Conservation (phyloP, 306 rosid species). For the Morella rubra region DNA sequence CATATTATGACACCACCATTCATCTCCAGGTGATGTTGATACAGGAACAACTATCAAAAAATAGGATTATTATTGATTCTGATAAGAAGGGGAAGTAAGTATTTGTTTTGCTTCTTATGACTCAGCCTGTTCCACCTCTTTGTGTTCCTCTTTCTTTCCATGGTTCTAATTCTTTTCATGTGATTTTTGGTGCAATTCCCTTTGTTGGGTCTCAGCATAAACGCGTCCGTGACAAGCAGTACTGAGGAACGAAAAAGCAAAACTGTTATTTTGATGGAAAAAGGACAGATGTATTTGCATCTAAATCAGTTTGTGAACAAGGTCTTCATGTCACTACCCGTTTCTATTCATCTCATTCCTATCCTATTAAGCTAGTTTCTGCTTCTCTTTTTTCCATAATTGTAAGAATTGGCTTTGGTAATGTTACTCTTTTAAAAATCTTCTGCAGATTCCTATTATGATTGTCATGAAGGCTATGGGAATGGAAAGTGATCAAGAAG, state of each 20-base stretch:
- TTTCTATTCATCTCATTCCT: conserved; percentile 19
- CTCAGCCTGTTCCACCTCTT: conserved; percentile 1
- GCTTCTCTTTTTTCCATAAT: conserved; percentile 2
- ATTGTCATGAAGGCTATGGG: conserved; percentile 93
- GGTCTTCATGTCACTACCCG: conserved; percentile 37
- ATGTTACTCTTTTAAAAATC: background rate
- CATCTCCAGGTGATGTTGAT: conserved; percentile 78
- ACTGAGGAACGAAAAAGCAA: conserved; percentile 69
- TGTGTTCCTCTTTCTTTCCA: conserved; percentile 9
- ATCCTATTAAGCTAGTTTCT: conserved; percentile 4
- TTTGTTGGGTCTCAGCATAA: conserved; percentile 54
- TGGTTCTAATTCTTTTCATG: conserved; percentile 4
- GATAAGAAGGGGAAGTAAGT: conserved; percentile 94
- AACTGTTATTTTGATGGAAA: conserved; percentile 76
- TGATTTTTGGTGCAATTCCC: background rate
- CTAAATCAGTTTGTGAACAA: conserved; percentile 63
- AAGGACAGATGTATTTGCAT: conserved; percentile 64
- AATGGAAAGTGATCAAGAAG: conserved; percentile 88
- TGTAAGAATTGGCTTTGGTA: background rate
- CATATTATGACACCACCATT: conserved; percentile 19
- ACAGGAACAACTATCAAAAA: conserved; percentile 94
- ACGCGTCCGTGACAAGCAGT: conserved; percentile 87
- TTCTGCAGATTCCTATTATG: conserved; percentile 70
- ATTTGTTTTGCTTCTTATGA: conserved; percentile 14
- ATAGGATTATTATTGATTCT: conserved; percentile 80